A percentile compares a stretch with the other conserved stretches of the same genome.
phyloP scores from a whole-genome alignment of 2,329 filamentous ascomycete genomes.

The Knufia petricola region DNA sequence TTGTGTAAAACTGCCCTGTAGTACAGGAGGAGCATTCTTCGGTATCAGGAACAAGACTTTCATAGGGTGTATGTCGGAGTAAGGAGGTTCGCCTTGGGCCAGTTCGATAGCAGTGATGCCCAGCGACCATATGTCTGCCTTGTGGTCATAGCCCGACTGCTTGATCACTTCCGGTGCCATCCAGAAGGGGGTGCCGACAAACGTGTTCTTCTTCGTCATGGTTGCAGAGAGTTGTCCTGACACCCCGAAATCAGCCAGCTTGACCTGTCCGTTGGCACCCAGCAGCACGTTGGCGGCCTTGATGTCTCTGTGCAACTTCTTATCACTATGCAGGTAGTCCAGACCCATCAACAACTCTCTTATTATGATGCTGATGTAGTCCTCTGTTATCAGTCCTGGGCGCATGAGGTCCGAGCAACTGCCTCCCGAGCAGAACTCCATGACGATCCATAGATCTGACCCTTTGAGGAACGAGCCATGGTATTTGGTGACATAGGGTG shows the following conservation, averaged over 20 bases:
- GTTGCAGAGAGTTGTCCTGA: slow-evolving; percentile 92
- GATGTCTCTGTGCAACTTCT: slow-evolving; percentile 92
- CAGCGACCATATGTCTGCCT: slow-evolving; percentile 94
- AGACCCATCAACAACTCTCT: slow-evolving; percentile 80
- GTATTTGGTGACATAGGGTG: slow-evolving; percentile 94
- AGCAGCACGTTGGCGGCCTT: slow-evolving; percentile 94
- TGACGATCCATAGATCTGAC: slow-evolving; percentile 96
- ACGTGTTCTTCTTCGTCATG: slow-evolving; percentile 99
- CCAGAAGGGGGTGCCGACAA: slow-evolving; percentile 97
- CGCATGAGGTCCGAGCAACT: slow-evolving; percentile 96
- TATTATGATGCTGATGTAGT: slow-evolving; percentile 94
- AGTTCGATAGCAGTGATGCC: slow-evolving; percentile 90
- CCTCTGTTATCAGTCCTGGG: slow-evolving; percentile 79
- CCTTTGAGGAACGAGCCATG: slow-evolving; percentile 95
- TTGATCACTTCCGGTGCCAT: slow-evolving; percentile 99
- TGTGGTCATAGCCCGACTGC: slow-evolving; percentile 94
- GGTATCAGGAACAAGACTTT: slow-evolving; percentile 95
- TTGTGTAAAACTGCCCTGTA: slow-evolving; percentile 73
- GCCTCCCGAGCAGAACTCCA: slow-evolving; percentile 97
- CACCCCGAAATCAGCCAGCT: slow-evolving; percentile 93
- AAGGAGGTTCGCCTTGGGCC: slow-evolving; percentile 84
- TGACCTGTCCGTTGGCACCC: slow-evolving; percentile 85
- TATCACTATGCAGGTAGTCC: slow-evolving; percentile 87
- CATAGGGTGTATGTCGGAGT: slow-evolving; percentile 96
- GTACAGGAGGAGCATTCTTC: slow-evolving; percentile 75